These are phyloP conservation scores for Gorgonomyces haynaldii DNA, from an alignment of 192 early-diverging fungal genomes.

Conservation along the genomic window DNA sequence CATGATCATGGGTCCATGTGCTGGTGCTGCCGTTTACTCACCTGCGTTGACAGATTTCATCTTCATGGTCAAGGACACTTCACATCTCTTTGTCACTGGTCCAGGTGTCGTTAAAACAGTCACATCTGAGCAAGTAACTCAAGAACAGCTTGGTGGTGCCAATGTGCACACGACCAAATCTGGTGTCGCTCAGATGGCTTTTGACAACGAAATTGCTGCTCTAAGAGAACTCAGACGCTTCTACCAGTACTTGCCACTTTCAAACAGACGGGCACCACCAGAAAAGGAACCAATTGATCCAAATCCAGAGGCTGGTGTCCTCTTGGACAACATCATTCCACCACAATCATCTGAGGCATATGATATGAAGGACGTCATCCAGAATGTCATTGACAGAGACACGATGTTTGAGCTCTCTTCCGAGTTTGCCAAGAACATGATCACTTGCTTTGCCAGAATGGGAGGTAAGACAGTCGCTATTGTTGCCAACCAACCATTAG, in stretches of 20 bases:
- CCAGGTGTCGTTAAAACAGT: constrained; percentile 95
- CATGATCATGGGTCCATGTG: constrained; percentile 95
- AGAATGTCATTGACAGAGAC: constrained; percentile 69
- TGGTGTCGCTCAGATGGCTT: constrained; percentile 85
- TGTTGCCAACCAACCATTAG: constrained; percentile 90
- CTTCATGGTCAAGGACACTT: constrained; percentile 93
- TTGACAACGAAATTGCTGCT: constrained; percentile 90
- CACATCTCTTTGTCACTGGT: constrained; percentile 93
- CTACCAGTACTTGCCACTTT: constrained; percentile 76
- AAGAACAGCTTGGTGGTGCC: constrained; percentile 90
- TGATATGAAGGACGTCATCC: constrained; percentile 83
- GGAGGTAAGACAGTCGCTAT: constrained; percentile 75
- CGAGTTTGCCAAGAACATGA: constrained; percentile 85
- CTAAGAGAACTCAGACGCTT: constrained; percentile 72
- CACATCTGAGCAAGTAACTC: constrained; percentile 86
- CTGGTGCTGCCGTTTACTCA: constrained; percentile 71
- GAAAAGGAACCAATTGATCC: constrained; percentile 3
- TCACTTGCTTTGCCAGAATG: constrained; percentile 80
- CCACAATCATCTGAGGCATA: constrained; percentile 83
- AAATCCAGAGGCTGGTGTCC: constrained; percentile 42
- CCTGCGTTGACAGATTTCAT: constrained; percentile 95
- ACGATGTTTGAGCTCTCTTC: constrained; percentile 87
- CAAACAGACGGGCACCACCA: constrained; percentile 66
- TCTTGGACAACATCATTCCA: constrained; percentile 81
- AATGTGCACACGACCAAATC: constrained; percentile 78